Evolutionary conservation across 352 stramenopile species (phyloP).

Genomic region (Pelagophyceae sp.): DNA sequence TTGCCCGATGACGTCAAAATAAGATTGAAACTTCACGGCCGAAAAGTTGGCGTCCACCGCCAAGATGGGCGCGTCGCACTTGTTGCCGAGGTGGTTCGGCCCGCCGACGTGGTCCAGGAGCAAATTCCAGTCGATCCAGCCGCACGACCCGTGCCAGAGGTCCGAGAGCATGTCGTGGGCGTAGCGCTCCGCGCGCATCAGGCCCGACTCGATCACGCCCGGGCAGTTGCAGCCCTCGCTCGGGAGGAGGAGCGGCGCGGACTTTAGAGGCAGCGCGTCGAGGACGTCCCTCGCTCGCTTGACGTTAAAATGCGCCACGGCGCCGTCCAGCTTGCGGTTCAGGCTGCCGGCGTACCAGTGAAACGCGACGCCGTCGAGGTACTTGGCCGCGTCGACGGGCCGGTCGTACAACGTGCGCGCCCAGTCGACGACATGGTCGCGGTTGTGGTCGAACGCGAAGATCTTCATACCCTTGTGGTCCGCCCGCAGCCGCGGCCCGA

Average conservation of each 20-base stretch:
- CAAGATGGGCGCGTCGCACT: conserved; percentile 49
- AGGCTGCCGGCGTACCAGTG: conserved; percentile 56
- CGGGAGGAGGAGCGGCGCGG: background rate
- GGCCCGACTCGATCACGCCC: background rate
- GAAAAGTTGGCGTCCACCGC: conserved; percentile 30
- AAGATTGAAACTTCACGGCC: background rate
- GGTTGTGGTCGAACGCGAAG: conserved; percentile 60
- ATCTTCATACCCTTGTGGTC: conserved; percentile 48
- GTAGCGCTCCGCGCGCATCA: conserved; percentile 44
- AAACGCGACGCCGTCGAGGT: conserved; percentile 47
- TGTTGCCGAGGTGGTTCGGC: conserved; percentile 55
- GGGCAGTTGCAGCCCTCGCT: conserved; percentile 5
- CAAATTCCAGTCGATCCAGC: conserved; percentile 59
- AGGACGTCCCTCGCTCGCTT: conserved; percentile 21
- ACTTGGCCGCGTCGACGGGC: conserved; percentile 42
- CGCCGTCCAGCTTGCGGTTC: conserved; percentile 49
- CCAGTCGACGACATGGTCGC: conserved; percentile 53
- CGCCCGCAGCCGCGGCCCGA: conserved; percentile 41
- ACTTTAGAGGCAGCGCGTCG: too few relatives aligned
- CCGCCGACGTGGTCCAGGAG: conserved; percentile 48
- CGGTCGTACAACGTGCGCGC: conserved; percentile 38
- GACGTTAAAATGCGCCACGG: conserved; percentile 44
- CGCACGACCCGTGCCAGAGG: conserved; percentile 49
- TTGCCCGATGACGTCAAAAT: background rate
- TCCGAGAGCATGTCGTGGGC: conserved; percentile 53